Base-by-base conservation (phyloP, 495 filamentous ascomycete genomes). In the Pseudotulostoma volvatum region DNA sequence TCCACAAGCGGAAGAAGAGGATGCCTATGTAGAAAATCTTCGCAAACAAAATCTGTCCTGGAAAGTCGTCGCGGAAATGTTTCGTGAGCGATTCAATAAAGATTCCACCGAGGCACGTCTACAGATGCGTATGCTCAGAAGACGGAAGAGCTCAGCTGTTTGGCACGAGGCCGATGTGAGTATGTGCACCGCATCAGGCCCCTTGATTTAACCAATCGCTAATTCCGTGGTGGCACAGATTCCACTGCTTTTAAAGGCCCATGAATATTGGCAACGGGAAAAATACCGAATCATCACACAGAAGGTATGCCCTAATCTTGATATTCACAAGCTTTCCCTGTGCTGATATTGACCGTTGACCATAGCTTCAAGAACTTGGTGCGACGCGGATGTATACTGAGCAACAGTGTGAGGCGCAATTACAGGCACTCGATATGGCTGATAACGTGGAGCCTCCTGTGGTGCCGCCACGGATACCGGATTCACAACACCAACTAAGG, bases 151-250 rank as follows among this genome's bases (percentile, higher is more conserved):
- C 37, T 57, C 73, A 52, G 60, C 72, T 9, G 64, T 70, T 3
- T 84, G 79, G 79, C 74, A 76, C 34, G 69, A 76, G 36, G 61
- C 65, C 38, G 79, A 84, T 67, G 73, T 77, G 61, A 60, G 72
- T 68, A 62, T 45, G 61, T 66, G 45, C 31, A 16, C 43, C 49
- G 7, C 18, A 39, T 37, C 34, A 28, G 30, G 7, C 7, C 25
- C 9, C 30, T 25, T 15, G 3, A 18, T 20, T 34, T 28, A 40
- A 7, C 13, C n/a, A 16, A 17, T 30, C 36, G n/a, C 35, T 44
- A 38, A 51, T 30, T 32, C 31, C 35, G 38, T 37, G 49, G 37
- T 42, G 31, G 11, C 50, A 38, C 43, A 72, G 66, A 46, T 67
- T 41, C 54, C 59, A 46, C 54, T 63, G 28, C 60, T 70, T 39